Percentiles rank a stretch among this genome's conserved stretches.
Conservation (phyloP, 2,329 filamentous ascomycete genomes). For the Fusarium burgessii region DNA sequence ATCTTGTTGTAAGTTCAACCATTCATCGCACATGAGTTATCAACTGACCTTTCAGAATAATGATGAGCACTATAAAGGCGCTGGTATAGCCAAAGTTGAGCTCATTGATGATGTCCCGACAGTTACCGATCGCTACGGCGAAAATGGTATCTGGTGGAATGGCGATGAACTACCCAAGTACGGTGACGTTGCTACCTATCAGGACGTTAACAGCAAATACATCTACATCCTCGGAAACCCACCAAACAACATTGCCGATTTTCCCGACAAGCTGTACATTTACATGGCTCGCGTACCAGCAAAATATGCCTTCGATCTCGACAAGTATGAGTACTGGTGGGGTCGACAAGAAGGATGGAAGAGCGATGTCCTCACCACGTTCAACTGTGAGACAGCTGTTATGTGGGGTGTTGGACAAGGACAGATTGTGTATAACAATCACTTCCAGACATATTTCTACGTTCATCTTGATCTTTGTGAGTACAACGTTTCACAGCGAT, state of each 20-base stretch:
- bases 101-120: conserved; percentile 51
- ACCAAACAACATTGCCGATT: conserved; percentile 48
- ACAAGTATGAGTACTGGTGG: conserved; percentile 57
- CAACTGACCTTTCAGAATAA: conserved; percentile 44
- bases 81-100: conserved; percentile 53
- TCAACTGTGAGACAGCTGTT: conserved; percentile 53
- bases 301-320: conserved; percentile 51
- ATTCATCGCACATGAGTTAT: rapidly evolving
- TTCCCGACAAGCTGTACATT: conserved; percentile 46
- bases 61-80: conserved; percentile 50
- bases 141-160: conserved; percentile 53
- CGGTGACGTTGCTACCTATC: conserved; percentile 54
- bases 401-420: conserved; percentile 55
- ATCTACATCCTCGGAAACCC: conserved; percentile 56
- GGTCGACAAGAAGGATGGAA: conserved; percentile 54
- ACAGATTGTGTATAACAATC: conserved; percentile 53
- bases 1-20: conserved; percentile 50
- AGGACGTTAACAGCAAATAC: conserved; percentile 53
- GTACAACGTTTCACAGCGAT: rapidly evolving
- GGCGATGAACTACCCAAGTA: conserved; percentile 48
- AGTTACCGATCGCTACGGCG: conserved; percentile 48
- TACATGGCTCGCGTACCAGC: conserved; percentile 54
- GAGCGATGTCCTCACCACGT: conserved; percentile 46
- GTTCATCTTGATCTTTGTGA: conserved; percentile 47
- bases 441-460: conserved; percentile 52